Evolutionary conservation across 2,329 filamentous ascomycete genomes (phyloP).

Genomic region (Fonsecaea nubica): DNA sequence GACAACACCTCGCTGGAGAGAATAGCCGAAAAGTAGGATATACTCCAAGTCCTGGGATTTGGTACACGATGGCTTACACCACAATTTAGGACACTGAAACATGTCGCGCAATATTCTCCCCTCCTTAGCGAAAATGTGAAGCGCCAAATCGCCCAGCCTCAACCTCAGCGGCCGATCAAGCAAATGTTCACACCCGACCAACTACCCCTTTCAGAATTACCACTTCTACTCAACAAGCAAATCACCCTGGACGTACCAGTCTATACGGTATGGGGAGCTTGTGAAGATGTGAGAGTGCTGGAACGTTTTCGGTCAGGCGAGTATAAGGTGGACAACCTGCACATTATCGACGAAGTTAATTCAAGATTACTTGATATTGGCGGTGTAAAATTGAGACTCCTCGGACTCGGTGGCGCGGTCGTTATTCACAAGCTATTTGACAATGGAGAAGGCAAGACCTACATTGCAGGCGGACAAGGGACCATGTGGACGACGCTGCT

Average conservation of each 20-base stretch:
- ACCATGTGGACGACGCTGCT: constrained; percentile 99
- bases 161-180: constrained; percentile 73
- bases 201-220: constrained; percentile 89
- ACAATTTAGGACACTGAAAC: constrained; percentile 80
- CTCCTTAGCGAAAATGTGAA: constrained; percentile 80
- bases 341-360: constrained; percentile 98
- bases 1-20: constrained; percentile 93
- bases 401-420: constrained; percentile 92
- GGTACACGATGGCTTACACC: constrained; percentile 28
- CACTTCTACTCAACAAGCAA: constrained; percentile 84
- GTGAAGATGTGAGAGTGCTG: constrained; percentile 94
- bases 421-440: constrained; percentile 99
- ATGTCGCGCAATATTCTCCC: constrained; percentile 97
- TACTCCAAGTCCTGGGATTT: neutral
- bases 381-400: constrained; percentile 90
- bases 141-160: constrained; percentile 69
- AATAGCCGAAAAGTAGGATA: constrained; percentile 93
- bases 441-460: constrained; percentile 96
- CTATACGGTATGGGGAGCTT: constrained; percentile 98
- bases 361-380: constrained; percentile 94
- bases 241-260: constrained; percentile 94
- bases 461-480: constrained; percentile 95
- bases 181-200: constrained; percentile 80
- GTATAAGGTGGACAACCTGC: constrained; percentile 96
- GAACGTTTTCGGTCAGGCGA: constrained; percentile 97